A percentile compares a stretch with the other conserved stretches of the same genome.
Evolutionary conservation across 495 filamentous ascomycete species (phyloP).

Genomic region (Hypoxylon fuscum): DNA sequence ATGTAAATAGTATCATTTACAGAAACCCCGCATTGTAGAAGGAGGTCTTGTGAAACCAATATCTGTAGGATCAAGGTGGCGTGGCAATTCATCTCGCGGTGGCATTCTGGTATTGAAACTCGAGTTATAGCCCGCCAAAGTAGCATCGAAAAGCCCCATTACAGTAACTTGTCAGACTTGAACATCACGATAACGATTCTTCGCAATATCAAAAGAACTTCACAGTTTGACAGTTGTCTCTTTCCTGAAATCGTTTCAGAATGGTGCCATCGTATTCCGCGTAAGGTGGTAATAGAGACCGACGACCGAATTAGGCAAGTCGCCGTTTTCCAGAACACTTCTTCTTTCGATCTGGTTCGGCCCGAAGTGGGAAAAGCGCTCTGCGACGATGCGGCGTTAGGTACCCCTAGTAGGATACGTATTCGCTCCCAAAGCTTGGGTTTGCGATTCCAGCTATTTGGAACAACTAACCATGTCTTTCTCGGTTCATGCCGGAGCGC

Average conservation of each 20-base stretch:
- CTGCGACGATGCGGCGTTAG: conserved; percentile 22
- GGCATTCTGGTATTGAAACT: conserved; percentile 1
- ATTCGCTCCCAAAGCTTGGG: conserved; percentile 10
- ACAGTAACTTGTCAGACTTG: conserved; percentile 1
- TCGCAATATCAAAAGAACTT: conserved; percentile 3
- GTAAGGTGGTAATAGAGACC: conserved; percentile 2
- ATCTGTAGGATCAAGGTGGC: not conserved
- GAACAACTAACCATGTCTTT: conserved; percentile 18
- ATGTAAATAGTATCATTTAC: conserved; percentile 8
- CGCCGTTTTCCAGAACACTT: conserved; percentile 23
- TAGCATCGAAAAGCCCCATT: not conserved
- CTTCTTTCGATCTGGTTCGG: conserved; percentile 22
- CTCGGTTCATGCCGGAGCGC: conserved; percentile 27
- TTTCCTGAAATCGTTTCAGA: conserved; percentile 15
- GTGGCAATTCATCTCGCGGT: conserved; percentile 12
- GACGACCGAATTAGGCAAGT: conserved; percentile 22
- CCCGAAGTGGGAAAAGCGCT: conserved; percentile 1
- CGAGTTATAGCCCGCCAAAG: not conserved
- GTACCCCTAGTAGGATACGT: conserved; percentile 18
- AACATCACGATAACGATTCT: conserved; percentile 1
- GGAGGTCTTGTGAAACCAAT: not conserved
- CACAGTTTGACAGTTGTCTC: conserved; percentile 4
- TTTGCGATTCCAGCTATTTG: conserved; percentile 16
- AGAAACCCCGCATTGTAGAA: not conserved
- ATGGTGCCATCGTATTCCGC: not conserved